Evolutionary conservation across 805 yeast species (phyloP), one percentile per base, ranked within the genome.

Genomic region (Ascoidea asiatica): DNA sequence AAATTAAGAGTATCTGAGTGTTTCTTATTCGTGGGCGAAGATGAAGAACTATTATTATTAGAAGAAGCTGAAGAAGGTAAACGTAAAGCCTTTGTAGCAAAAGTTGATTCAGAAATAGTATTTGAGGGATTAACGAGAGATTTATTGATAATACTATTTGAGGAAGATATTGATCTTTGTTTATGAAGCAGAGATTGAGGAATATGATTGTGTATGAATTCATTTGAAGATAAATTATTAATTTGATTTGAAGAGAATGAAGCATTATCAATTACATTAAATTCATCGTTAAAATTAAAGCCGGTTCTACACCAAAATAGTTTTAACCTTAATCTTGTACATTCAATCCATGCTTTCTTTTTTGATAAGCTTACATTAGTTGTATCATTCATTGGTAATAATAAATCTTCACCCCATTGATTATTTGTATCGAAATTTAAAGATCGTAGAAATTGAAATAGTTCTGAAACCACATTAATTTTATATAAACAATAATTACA

Each of bases 251-350:
- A 8, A 11, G 35, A 29, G 15, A 29, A 29, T 15, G 8, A 66
- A 38, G 61, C 65, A 5, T 61, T 65, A 38, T 69, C 56, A 18
- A 53, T 39, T 5, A 59, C 51, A 40, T 56, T 58, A 29, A 29
- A 8, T 2, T 43, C 36, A 29, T 65, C 70, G 3, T 62, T 58
- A 47, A 80, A 84, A 89, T 90, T 83, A 23, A 79, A 69, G 4
- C 97, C 97, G 20, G 80, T 60, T 50, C 86, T 77, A 5, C 92
- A 69, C 90, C 95, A 90, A 62, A 81, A 85, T 50, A 89, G 66
- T 56, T 81, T 80, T 39, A 75, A 73, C 44, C 95, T 73, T 19
- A 86, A 66, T 52, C 77, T 71, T 36, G 73, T 63, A 36, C 79
- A 59, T 52, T 79, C 83, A 23, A 70, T 63, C 83, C 95, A 89